Evolutionary conservation across 306 rosid species (phyloP).

Genomic region (Acacia melanoxylon): DNA sequence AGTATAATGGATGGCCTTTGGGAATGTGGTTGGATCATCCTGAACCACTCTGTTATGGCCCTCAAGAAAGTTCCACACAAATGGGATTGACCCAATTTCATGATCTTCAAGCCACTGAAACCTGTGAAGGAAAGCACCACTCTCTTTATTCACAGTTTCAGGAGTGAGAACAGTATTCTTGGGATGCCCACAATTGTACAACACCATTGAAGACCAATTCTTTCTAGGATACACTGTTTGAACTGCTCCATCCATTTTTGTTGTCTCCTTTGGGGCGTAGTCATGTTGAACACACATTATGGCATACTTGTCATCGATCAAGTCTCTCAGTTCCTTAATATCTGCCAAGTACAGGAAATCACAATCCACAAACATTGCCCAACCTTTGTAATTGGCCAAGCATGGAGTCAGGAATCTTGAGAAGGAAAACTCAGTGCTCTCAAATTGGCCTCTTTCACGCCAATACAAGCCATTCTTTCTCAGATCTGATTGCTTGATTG

Average conservation of each 20-base stretch:
- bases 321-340: constrained; percentile 40
- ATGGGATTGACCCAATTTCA: constrained; percentile 46
- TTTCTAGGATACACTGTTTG: constrained; percentile 48
- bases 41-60: constrained; percentile 45
- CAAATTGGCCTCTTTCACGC: constrained; percentile 46
- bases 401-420: constrained; percentile 42
- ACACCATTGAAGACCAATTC: constrained; percentile 53
- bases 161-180: constrained; percentile 42
- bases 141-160: constrained; percentile 34
- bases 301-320: constrained; percentile 20
- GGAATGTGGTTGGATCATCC: constrained; percentile 33
- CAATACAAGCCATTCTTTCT: constrained; percentile 36
- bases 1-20: constrained; percentile 44
- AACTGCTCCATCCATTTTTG: constrained; percentile 48
- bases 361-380: constrained; percentile 53
- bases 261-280: constrained; percentile 43
- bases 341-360: constrained; percentile 45
- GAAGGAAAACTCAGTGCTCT: constrained; percentile 51
- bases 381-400: constrained; percentile 40
- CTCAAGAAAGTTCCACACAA: constrained; percentile 49
- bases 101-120: constrained; percentile 50
- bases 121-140: constrained; percentile 47
- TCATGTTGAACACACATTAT: constrained; percentile 51
- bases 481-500: constrained; percentile 44
- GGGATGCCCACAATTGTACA: constrained; percentile 48